Percentiles rank a stretch among this genome's conserved stretches.
Conservation (phyloP, 2,329 filamentous ascomycete species). For the Penicillium sumatraense region DNA sequence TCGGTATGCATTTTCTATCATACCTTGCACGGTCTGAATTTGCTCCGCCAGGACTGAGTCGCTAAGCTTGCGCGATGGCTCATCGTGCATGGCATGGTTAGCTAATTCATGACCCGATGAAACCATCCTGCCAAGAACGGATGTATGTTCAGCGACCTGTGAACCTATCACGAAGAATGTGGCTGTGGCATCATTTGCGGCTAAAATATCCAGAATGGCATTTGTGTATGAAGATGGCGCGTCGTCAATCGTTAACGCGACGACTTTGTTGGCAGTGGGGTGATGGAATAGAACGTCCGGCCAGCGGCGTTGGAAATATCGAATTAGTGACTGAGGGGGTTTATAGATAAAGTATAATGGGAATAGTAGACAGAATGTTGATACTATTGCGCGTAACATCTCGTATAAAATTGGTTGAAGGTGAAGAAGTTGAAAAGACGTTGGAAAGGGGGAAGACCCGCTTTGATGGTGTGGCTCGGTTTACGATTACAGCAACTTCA, state of each 20-base stretch:
- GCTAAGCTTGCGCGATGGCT: slow-evolving; percentile 68
- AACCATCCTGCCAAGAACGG: slow-evolving; percentile 62
- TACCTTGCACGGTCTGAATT: slow-evolving; percentile 66
- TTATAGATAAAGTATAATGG: slow-evolving; percentile 77
- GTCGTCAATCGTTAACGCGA: slow-evolving; percentile 88
- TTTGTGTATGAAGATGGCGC: slow-evolving; percentile 74
- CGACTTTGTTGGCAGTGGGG: slow-evolving; percentile 61
- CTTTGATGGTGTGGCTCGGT: not conserved
- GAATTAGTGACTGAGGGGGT: slow-evolving; percentile 73
- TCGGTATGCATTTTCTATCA: slow-evolving; percentile 63
- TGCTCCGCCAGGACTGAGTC: slow-evolving; percentile 65
- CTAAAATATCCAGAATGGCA: slow-evolving; percentile 72
- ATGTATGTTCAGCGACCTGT: slow-evolving; percentile 66
- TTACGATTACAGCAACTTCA: not conserved
- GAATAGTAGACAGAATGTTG: slow-evolving; percentile 24
- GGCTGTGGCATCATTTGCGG: slow-evolving; percentile 68
- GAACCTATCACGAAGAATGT: slow-evolving; percentile 90
- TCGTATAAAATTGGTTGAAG: too few species aligned
- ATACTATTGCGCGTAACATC: slow-evolving; percentile 43
- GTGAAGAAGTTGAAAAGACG: not conserved
- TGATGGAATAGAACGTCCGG: slow-evolving; percentile 81
- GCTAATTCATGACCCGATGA: slow-evolving; percentile 71
- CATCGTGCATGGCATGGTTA: slow-evolving; percentile 90
- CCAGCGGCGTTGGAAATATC: slow-evolving; percentile 71
- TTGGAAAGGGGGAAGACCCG: not conserved